Base-by-base conservation (phyloP, 2,329 filamentous ascomycete genomes). In the Daldinia sp. region DNA sequence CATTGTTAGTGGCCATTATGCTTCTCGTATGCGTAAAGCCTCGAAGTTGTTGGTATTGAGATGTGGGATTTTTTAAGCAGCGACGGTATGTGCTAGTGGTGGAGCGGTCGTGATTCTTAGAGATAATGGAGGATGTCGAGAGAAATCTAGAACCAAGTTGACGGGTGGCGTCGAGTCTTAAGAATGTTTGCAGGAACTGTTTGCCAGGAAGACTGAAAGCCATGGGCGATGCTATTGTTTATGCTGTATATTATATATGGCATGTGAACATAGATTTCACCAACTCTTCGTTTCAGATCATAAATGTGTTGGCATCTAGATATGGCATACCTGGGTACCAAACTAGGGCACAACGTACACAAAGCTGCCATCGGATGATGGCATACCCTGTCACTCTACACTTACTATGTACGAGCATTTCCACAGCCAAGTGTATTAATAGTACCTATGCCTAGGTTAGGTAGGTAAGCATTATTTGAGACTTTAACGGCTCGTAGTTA, bases 1-100 rank as follows among this genome's bases (percentile, higher is more conserved):
- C 68, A n/a, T 37, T 62, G 47, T 71, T 72, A 17, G 59, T 53
- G 21, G 58, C 58, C 64, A 64, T 67, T 10, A 51, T 67, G 64
- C 13, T 56, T 52, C 21, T 57, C 17, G 49, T 41, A 10, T 58
- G 30, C 11, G 58, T 43, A 21, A 56, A 58, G 11, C 27, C 19
- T 41, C 56, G 43, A 6, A 45, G 21, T 21, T 57, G 58, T 29
- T 58, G 35, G 21, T 50, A 51, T 29, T 63, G 47, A n/a, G 35
- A 45, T 13, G 37, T 51, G 52, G 25, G 45, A 15, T 39, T 17
- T 5, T 15, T 30, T 29, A 27, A 58, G 10, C 30, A 4, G 35
- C 32, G 23, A 9, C 19, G 37, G 29, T 35, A 32, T 37, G 29
- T 43, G 35, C 19, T 49, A 11, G 43, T 19, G 51, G 19, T 13